Evolutionary conservation across 768 basidiomycete species (phyloP), one percentile per base, ranked within the genome.

Genomic region (Collybia nuda): DNA sequence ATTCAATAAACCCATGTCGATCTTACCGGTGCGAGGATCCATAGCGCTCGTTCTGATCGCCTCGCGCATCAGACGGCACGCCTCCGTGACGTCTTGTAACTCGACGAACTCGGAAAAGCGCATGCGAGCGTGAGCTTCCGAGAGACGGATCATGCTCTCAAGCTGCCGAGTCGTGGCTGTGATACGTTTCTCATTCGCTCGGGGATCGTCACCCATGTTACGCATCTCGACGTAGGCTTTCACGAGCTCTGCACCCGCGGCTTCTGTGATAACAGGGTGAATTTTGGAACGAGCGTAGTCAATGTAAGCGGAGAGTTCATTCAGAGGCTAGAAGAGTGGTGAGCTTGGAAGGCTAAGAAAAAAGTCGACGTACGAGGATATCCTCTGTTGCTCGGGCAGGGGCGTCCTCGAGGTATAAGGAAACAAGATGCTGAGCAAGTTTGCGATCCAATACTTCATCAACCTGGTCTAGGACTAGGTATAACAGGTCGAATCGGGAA

Each of bases 131-230:
- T 99, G 97, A 0, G 90, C 97, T 69, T 99, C 97, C 0, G 90
- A 88, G 22, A 99, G 82, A 5, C 95, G 88, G 61, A 99, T 97
- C 84, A 99, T 91, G 58, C 87, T 90, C 69, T 99, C 97, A 14
- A 99, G 82, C 67, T 99, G 96, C 43, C 97, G 84, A 0, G 97
- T 98, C 26, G 97, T 98, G 0, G 97, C 97, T 0, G 97, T 99
- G 67, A 99, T 99, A 11, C 96, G 85, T 64, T 91, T 91, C 68
- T 98, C 96, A 52, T 81, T 82, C 1, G 83, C 81, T 15, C 93
- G 85, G 1, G 93, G 86, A 64, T 98, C 96, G 48, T 87, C 77
- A 18, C 96, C 96, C 61, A 91, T 85, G 62, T 89, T 89, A 44
- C 97, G 89, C 79, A 99, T 90, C 55, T 91, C 88, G 50, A 97